Percentiles rank a stretch among this genome's conserved stretches.
Evolutionary conservation across 176 grass and related monocot species (phyloP).

Genomic region (Sorghum bicolor): DNA sequence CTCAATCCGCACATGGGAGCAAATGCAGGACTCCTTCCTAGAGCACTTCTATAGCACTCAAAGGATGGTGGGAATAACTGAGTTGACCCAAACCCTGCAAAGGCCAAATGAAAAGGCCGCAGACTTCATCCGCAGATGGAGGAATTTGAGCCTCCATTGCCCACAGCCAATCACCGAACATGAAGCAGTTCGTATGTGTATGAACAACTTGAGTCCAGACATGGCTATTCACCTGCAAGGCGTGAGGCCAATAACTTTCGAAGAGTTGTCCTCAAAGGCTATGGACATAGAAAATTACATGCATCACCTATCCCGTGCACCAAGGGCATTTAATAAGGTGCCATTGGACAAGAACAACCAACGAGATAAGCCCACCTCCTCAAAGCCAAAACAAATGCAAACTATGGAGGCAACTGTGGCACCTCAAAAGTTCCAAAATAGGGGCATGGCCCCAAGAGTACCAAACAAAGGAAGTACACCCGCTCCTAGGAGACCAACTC

Average conservation of each 20-base stretch:
- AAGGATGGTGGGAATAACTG: background rate
- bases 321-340: background rate
- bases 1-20: background rate
- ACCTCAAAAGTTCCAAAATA: fast-evolving
- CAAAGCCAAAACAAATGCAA: background rate
- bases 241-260: background rate
- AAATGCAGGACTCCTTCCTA: background rate
- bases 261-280: background rate
- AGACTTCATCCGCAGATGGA: background rate
- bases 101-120: background rate
- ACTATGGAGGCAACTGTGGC: background rate
- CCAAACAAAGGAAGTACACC: fast-evolving
- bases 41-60: background rate
- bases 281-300: background rate
- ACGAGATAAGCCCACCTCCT: too few relatives aligned
- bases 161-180: background rate
- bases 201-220: background rate
- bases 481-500: background rate
- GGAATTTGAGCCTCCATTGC: background rate
- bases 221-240: background rate
- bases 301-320: background rate
- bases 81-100: background rate
- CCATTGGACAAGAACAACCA: too few relatives aligned
- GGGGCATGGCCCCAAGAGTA: background rate
- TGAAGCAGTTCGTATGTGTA: background rate